Evolutionary conservation across 495 filamentous ascomycete genomes (phyloP), one percentile per base, ranked within the genome.

Genomic region (Aspergillus cavernicola): DNA sequence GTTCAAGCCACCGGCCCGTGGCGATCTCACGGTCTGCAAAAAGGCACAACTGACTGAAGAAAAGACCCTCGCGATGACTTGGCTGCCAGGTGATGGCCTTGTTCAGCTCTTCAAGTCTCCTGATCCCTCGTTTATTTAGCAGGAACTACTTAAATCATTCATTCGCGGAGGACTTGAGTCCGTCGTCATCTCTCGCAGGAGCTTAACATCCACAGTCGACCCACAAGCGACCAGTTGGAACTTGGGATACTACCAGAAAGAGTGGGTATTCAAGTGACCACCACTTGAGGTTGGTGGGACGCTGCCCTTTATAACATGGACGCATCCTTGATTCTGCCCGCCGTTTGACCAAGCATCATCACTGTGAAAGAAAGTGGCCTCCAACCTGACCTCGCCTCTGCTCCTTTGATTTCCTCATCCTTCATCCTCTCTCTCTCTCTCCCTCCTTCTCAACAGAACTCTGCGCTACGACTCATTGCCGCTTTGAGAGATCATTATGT

Each of bases 231-330:
- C 66, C 61, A 63, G 58, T 63, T 60, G 60, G 58, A 55, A 63
- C 60, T 63, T 60, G 60, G 58, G 56, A 68, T 65, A 65, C 57
- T 7, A 33, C 31, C 55, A 62, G 58, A 59, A 55, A 64, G 55
- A 65, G 68, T 71, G 68, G 68, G 63, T 68, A 66, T 19, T 23
- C 22, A 23, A 32, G 61, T 59, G 57, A 52, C 51, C 59, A 59
- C 59, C n/a, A n/a, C 58, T 60, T 24, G 24, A 24, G 24, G 41
- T 48, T 61, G 64, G 62, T 67, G 58, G 66, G 53, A 47, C 53
- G 55, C 57, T 54, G 60, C 55, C 66, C 62, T 66, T 72, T 70
- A 69, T 68, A 70, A 70, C 60, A 57, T 68, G 61, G 61, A 55
- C 44, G 38, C 54, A 50, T 52, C 60, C 45, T 50, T 44, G 33